A percentile compares a stretch with the other conserved stretches of the same genome.
Evolutionary conservation across 768 basidiomycete species (phyloP).

Genomic region (Cytidiella melzeri): DNA sequence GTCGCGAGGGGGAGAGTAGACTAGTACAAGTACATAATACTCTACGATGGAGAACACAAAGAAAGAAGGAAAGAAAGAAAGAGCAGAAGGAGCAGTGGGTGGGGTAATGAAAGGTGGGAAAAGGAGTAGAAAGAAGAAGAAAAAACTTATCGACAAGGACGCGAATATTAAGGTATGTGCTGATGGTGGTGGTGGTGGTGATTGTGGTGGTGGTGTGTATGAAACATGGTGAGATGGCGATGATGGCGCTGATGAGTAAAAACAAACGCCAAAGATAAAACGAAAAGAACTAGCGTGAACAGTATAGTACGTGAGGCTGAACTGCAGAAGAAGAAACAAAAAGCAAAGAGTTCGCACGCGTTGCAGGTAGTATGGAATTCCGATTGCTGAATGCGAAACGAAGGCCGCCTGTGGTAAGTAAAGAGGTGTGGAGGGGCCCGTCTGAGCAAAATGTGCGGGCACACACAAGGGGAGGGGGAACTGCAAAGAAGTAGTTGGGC

Average conservation of each 20-base stretch:
- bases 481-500: background rate
- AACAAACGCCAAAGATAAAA: too few species aligned
- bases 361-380: background rate
- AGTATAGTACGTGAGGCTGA: slow-evolving; percentile 4
- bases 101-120: background rate
- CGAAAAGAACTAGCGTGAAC: background rate
- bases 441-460: too few species aligned
- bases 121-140: background rate
- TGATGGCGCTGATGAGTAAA: too few species aligned
- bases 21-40: slow-evolving; percentile 24
- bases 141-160: too few species aligned
- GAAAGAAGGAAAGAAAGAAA: slow-evolving; percentile 7
- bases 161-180: too few species aligned
- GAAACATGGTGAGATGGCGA: too few species aligned
- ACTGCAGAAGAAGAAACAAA: slow-evolving; percentile 2
- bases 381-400: background rate
- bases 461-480: background rate
- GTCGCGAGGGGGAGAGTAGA: slow-evolving; percentile 3
- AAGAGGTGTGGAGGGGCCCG: too few species aligned
- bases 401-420: too few species aligned
- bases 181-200: too few species aligned
- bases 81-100: slow-evolving; percentile 7
- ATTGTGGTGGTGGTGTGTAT: too few species aligned
- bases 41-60: slow-evolving; percentile 19
- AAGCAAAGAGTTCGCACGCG: background rate